Conservation (phyloP, 345 rosid genomes). For the Brassica napus region DNA sequence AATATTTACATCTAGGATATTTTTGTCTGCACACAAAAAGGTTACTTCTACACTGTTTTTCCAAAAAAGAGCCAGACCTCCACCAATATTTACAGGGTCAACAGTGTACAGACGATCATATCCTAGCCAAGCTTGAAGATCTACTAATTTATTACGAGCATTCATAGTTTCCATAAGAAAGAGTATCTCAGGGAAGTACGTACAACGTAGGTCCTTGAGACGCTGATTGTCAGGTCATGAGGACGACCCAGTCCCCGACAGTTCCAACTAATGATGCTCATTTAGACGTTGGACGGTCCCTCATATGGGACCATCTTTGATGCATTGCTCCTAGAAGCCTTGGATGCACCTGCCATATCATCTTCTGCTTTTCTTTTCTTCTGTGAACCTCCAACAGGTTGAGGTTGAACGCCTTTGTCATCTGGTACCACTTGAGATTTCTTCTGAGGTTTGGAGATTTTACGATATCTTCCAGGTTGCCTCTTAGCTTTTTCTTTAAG, state of each 20-base stretch:
- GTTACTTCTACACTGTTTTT: not conserved
- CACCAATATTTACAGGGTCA: not conserved
- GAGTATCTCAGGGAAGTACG: not conserved
- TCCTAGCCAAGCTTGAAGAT: not conserved
- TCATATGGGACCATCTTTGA: not conserved
- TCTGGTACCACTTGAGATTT: no score
- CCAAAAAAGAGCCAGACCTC: not conserved
- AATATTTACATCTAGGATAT: not conserved
- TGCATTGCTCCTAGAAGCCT: not conserved
- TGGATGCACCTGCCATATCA: not conserved
- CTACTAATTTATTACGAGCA: not conserved
- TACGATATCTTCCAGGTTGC: no score
- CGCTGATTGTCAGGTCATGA: not conserved
- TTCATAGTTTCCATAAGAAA: not conserved
- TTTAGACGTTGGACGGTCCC: not conserved
- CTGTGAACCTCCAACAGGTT: no score
- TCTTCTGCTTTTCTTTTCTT: no score
- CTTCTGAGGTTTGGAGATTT: no score
- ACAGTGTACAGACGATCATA: not conserved
- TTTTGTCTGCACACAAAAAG: not conserved
- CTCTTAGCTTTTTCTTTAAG: no score
- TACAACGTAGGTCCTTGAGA: not conserved
- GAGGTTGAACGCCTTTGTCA: no score
- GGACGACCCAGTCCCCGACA: not conserved
- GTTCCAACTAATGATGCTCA: not conserved